Conservation (phyloP, 139 green algal species). For the Coelastrella sp. region DNA sequence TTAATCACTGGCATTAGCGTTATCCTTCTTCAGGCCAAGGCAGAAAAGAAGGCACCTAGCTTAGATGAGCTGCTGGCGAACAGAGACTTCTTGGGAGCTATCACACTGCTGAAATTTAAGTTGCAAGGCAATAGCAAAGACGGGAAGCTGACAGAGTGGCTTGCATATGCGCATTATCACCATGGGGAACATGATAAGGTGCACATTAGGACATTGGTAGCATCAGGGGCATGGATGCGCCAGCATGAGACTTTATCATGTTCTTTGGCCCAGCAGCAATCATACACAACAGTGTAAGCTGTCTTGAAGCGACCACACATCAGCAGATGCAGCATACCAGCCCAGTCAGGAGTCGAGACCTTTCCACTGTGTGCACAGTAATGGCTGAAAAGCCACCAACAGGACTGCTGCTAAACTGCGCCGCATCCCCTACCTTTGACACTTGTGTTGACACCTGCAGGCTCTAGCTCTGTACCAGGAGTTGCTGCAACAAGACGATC, state of each 20-base stretch:
- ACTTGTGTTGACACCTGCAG: conserved; percentile 44
- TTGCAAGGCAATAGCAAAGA: conserved; percentile 59
- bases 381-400: neutral
- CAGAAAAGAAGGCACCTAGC: conserved; percentile 62
- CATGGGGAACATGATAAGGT: conserved; percentile 85
- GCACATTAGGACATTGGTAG: neutral
- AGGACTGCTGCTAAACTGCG: neutral
- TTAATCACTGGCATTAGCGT: too few relatives aligned
- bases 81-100: conserved; percentile 79
- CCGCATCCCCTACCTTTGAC: neutral
- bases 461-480: conserved; percentile 76
- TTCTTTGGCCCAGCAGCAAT: neutral
- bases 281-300: neutral
- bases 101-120: conserved; percentile 78
- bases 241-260: neutral
- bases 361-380: neutral
- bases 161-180: conserved; percentile 86
- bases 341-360: neutral
- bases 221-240: neutral
- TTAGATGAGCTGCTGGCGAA: conserved; percentile 74
- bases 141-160: conserved; percentile 72
- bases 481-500: conserved; percentile 69
- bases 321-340: neutral
- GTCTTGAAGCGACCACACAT: neutral
- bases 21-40: conserved; percentile 6